These are phyloP conservation scores for Arthrobotrys sphaeroides DNA, from an alignment of 2,329 filamentous ascomycete species.

Conservation along the genomic window DNA sequence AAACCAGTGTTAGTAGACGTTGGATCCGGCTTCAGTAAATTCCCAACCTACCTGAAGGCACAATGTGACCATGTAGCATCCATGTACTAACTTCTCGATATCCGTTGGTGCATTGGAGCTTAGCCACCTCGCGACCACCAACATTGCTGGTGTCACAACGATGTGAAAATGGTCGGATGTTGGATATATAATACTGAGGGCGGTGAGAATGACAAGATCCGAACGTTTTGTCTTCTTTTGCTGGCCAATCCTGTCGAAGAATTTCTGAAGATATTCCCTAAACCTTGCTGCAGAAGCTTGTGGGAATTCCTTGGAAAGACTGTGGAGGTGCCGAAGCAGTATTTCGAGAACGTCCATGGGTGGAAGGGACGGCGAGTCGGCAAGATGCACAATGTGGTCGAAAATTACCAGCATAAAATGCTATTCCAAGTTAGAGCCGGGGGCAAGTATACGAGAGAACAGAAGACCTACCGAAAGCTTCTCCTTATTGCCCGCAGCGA, in stretches of 20 bases:
- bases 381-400: slow-evolving; percentile 70
- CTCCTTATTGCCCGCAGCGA: slow-evolving; percentile 84
- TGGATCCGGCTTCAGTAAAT: not conserved
- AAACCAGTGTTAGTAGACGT: slow-evolving; percentile 58
- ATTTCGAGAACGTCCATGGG: slow-evolving; percentile 78
- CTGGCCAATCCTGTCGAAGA: slow-evolving; percentile 66
- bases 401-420: slow-evolving; percentile 64
- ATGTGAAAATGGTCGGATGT: slow-evolving; percentile 98
- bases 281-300: slow-evolving; percentile 80
- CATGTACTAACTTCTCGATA: slow-evolving; percentile 74
- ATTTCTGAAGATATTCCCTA: slow-evolving; percentile 72
- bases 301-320: slow-evolving; percentile 85
- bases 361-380: slow-evolving; percentile 64
- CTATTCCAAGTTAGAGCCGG: slow-evolving; percentile 25
- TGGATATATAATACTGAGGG: slow-evolving; percentile 84
- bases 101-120: slow-evolving; percentile 76
- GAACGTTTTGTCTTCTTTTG: slow-evolving; percentile 62
- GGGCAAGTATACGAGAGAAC: slow-evolving; percentile 47
- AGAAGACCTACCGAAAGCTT: slow-evolving; percentile 72
- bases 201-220: slow-evolving; percentile 84
- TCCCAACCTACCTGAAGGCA: slow-evolving; percentile 64
- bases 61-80: slow-evolving; percentile 81
- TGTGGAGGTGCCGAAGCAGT: slow-evolving; percentile 89
- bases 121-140: slow-evolving; percentile 84
- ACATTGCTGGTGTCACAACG: slow-evolving; percentile 87